These are phyloP conservation scores for Physcia stellaris DNA, from an alignment of 495 filamentous ascomycete genomes.

Conservation along the genomic window DNA sequence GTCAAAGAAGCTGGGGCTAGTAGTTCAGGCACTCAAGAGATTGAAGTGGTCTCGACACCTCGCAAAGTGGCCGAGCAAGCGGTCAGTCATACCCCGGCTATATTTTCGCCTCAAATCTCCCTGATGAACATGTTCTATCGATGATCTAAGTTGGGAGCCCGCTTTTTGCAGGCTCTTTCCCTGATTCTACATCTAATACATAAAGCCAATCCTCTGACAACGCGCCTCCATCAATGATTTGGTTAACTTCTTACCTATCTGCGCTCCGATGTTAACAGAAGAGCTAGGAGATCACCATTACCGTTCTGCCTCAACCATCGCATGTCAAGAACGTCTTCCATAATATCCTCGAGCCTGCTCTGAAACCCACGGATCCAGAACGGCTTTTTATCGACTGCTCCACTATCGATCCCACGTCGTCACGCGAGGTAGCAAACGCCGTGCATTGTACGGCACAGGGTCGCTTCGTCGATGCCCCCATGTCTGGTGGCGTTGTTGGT, in stretches of 20 bases:
- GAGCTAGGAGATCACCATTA: slow-evolving; percentile 59
- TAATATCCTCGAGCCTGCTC: slow-evolving; percentile 36
- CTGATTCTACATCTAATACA: slow-evolving; percentile 36
- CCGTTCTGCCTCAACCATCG: slow-evolving; percentile 64
- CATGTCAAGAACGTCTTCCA: slow-evolving; percentile 66
- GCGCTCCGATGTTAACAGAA: too few relatives aligned
- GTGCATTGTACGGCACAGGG: slow-evolving; percentile 30
- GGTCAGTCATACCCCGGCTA: slow-evolving; percentile 37
- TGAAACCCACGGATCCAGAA: slow-evolving; percentile 10
- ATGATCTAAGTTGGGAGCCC: slow-evolving; percentile 49
- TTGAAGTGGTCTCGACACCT: slow-evolving; percentile 43
- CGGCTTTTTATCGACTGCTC: slow-evolving; percentile 64
- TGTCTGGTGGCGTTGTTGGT: slow-evolving; percentile 62
- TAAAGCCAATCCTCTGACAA: slow-evolving; percentile 56
- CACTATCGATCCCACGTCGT: slow-evolving; percentile 73
- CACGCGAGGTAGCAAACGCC: slow-evolving; percentile 40
- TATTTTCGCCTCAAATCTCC: slow-evolving; percentile 1
- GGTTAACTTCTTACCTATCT: too few relatives aligned
- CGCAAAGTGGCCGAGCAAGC: slow-evolving; percentile 55
- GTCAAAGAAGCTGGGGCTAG: slow-evolving; percentile 29
- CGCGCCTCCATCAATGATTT: not conserved
- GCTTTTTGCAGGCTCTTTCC: slow-evolving; percentile 24
- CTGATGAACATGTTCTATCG: slow-evolving; percentile 42
- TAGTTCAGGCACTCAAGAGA: slow-evolving; percentile 19
- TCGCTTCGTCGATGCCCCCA: slow-evolving; percentile 56